These are phyloP conservation scores for Cyphellophora europaea DNA, from an alignment of 2,329 filamentous ascomycete genomes.

Conservation along the genomic window DNA sequence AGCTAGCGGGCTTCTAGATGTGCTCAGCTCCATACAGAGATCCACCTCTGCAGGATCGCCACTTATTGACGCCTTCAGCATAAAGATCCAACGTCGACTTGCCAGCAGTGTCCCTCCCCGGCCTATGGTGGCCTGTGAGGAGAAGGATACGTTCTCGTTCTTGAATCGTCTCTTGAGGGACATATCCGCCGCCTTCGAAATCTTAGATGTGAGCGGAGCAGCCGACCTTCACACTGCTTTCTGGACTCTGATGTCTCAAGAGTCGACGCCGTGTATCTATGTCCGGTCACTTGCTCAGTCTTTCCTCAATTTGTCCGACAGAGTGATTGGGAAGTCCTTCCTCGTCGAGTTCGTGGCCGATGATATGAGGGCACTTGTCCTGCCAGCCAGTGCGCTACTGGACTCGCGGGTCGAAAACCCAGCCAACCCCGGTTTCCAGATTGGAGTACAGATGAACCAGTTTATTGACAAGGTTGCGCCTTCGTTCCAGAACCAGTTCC, in stretches of 20 bases:
- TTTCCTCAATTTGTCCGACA: slow-evolving; percentile 64
- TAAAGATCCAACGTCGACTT: slow-evolving; percentile 80
- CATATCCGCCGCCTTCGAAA: slow-evolving; percentile 56
- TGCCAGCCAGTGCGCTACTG: slow-evolving; percentile 62
- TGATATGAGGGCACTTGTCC: slow-evolving; percentile 67
- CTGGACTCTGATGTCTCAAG: slow-evolving; percentile 64
- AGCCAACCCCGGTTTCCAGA: slow-evolving; percentile 62
- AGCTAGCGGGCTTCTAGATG: background rate
- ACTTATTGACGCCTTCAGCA: slow-evolving; percentile 74
- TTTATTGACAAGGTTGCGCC: slow-evolving; percentile 50
- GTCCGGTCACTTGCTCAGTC: slow-evolving; percentile 71
- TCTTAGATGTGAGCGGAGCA: slow-evolving; percentile 37
- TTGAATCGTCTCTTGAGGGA: slow-evolving; percentile 65
- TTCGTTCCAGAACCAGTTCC: slow-evolving; percentile 74
- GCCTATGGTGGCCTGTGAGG: slow-evolving; percentile 66
- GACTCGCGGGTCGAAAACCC: slow-evolving; percentile 69
- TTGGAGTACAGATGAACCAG: slow-evolving; percentile 63
- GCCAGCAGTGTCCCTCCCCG: slow-evolving; percentile 90
- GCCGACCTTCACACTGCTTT: slow-evolving; percentile 50
- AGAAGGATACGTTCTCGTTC: slow-evolving; percentile 61
- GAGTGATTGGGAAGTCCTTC: slow-evolving; percentile 57
- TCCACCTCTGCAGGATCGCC: slow-evolving; percentile 54
- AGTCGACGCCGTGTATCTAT: slow-evolving; percentile 74
- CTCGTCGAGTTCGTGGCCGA: slow-evolving; percentile 69
- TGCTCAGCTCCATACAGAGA: slow-evolving; percentile 47